Percentiles rank a stretch among this genome's conserved stretches.
These are phyloP conservation scores for Dinochytrium kinnereticum DNA, from an alignment of 371 early-diverging fungal species.

Conservation along the genomic window DNA sequence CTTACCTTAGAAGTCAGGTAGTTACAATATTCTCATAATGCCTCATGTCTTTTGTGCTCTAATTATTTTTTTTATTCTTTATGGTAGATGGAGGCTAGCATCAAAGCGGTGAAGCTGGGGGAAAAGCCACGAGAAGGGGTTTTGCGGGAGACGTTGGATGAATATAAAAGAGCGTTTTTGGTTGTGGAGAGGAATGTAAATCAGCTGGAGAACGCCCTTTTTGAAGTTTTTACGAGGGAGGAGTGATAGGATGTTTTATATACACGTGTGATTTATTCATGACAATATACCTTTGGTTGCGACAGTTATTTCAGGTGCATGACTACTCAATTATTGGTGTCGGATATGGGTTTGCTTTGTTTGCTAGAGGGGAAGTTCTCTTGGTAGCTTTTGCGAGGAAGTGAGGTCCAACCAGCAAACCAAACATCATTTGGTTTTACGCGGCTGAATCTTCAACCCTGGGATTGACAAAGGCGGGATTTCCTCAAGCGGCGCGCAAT, in stretches of 20 bases:
- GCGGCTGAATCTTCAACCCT: constrained; percentile 25
- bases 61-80: background rate
- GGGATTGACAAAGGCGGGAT: constrained; percentile 33
- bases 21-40: background rate
- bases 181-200: background rate
- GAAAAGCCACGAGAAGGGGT: constrained; percentile 62
- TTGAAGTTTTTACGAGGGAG: background rate
- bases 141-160: constrained; percentile 57
- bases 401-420: no score
- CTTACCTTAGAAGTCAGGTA: constrained; percentile 81
- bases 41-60: background rate
- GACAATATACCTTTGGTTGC: no score
- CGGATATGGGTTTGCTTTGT: no score
- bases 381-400: background rate
- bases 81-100: constrained; percentile 69
- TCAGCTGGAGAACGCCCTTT: background rate
- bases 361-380: no score
- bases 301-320: no score
- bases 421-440: background rate
- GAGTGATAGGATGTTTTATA: background rate
- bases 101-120: constrained; percentile 75
- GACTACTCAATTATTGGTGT: no score
- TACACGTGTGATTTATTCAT: background rate
- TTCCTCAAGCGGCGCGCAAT: constrained; percentile 48
- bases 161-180: constrained; percentile 64